Evolutionary conservation across 306 rosid genomes (phyloP), one percentile per base, ranked within the genome.

Genomic region (Carpinus viminea): DNA sequence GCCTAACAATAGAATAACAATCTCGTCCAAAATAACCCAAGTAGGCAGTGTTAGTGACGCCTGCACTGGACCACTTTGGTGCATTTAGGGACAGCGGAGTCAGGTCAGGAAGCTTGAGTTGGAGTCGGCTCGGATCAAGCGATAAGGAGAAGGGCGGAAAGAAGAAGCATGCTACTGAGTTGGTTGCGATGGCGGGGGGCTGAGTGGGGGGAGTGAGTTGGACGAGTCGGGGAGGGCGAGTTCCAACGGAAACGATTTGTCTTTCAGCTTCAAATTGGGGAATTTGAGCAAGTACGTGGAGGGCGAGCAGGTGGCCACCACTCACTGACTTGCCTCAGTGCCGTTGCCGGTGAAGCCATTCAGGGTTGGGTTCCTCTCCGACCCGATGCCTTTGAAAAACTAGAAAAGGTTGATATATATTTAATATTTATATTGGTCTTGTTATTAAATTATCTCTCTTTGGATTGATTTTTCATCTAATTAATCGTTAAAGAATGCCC

Each of bases 301-400:
- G 70, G 87, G 93, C 1, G 99, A 93, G 54, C 99, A 96, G 74
- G 96, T 87, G 41, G 97, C 97, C 1, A 98, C 97, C 2, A 97
- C 0, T 96, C 98, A 98, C 99, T 98, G 8, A 89, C 89, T 6
- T 96, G 99, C 98, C 98, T 96, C 73, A 85, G 88, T 80, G 86
- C 98, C 79, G 99, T 96, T 81, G 99, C 99, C n/a, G 87, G 85
- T 0, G 98, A 96, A 78, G 99, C 99, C 79, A 91, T 96, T 87
- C 94, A 96, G 4, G 99, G 99, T 26, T 93, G 98, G 98, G 93
- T 96, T 2, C 99, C 99, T 15, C 97, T 90, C 43, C 89, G 89
- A 5, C 80, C 94, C 4, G 99, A 96, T 81, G 93, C 98, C 4
- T 96, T 60, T 61, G 99, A 96, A 88, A 96, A 96, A 71, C 81